A percentile compares a stretch with the other conserved stretches of the same genome.
These are phyloP conservation scores for Hura crepitans DNA, from an alignment of 441 rosid genomes.

Conservation along the genomic window DNA sequence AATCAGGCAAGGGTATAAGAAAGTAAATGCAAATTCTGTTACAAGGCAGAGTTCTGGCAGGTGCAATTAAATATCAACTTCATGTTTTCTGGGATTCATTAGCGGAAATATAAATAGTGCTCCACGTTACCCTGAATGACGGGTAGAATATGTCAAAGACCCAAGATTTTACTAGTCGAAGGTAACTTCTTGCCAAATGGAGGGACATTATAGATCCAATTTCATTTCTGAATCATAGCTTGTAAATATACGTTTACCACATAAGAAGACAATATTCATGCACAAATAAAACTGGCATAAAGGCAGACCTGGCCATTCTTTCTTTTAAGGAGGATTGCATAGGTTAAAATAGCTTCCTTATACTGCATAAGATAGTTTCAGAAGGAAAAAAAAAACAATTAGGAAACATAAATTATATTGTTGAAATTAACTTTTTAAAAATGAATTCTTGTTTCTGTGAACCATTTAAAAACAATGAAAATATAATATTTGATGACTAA, in stretches of 20 bases:
- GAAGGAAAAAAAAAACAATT: conserved; percentile 4
- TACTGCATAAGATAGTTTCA: conserved; percentile 49
- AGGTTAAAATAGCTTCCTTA: conserved; percentile 87
- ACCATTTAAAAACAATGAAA: neutral
- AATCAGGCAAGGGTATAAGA: neutral
- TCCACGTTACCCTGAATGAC: neutral
- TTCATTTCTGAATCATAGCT: neutral
- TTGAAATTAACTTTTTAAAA: neutral
- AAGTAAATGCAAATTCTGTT: neutral
- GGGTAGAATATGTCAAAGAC: neutral
- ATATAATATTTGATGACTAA: neutral
- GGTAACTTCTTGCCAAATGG: neutral
- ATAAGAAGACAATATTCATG: neutral
- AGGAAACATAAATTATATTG: conserved; percentile 1
- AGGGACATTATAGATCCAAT: neutral
- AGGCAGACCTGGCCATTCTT: conserved; percentile 62
- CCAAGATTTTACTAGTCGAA: neutral
- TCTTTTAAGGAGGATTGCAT: conserved; percentile 71
- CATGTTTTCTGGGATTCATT: neutral
- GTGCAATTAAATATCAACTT: neutral
- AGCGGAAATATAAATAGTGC: neutral
- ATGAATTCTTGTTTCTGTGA: neutral
- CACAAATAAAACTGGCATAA: conserved; percentile 2
- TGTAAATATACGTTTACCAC: neutral
- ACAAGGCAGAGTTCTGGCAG: neutral